Conservation (phyloP, 2,329 filamentous ascomycete species). For the Eutypella sp. region DNA sequence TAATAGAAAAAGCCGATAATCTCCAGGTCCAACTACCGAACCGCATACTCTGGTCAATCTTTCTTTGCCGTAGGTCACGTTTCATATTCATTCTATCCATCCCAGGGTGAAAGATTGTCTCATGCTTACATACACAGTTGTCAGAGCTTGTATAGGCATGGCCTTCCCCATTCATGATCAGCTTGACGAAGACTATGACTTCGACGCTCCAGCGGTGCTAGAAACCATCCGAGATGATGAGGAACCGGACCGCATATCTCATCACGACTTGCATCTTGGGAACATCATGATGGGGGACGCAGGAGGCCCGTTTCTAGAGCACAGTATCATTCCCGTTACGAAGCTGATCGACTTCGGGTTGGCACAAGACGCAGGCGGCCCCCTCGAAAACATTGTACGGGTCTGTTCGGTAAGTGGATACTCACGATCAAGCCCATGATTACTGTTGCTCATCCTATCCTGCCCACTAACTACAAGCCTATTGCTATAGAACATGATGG, state of each 20-base stretch:
- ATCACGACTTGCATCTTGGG: not conserved
- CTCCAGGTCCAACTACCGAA: too few species aligned
- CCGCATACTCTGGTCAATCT: too few species aligned
- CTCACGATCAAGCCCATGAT: too few species aligned
- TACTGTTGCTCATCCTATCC: too few species aligned
- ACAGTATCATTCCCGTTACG: not conserved
- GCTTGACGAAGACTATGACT: too few species aligned
- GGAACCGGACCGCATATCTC: not conserved
- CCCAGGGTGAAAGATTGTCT: too few species aligned
- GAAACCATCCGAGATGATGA: not conserved
- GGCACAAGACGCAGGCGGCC: not conserved
- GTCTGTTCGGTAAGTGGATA: not conserved
- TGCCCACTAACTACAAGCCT: too few species aligned
- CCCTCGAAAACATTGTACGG: not conserved
- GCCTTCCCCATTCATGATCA: constrained; percentile 1
- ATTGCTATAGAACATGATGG: not conserved
- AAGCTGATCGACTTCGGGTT: not conserved
- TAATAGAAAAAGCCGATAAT: too few species aligned
- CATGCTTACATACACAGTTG: too few species aligned
- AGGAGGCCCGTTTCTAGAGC: not conserved
- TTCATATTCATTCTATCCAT: too few species aligned
- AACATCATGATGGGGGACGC: not conserved
- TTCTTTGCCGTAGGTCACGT: too few species aligned
- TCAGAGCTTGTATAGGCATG: not conserved
- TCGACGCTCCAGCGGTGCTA: not conserved